Evolutionary conservation across 345 rosid species (phyloP).

Genomic region (Eutrema yunnanense): DNA sequence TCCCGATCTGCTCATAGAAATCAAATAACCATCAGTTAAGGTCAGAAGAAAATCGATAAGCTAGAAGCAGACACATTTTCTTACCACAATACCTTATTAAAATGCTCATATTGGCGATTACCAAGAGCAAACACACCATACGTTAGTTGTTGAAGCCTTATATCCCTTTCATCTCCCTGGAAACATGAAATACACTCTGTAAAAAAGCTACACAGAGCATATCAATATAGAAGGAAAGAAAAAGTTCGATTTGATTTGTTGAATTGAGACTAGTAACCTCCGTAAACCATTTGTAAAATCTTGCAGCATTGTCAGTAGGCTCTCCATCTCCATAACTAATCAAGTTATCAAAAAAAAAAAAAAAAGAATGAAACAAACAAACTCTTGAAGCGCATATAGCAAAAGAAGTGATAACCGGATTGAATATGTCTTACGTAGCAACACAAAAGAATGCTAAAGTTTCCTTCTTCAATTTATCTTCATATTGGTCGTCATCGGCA

Average conservation of each 20-base stretch:
- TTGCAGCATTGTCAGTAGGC: slow-evolving; percentile 97
- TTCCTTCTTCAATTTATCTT: slow-evolving; percentile 64
- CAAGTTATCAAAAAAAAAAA: background rate
- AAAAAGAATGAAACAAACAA: background rate
- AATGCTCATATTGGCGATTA: slow-evolving; percentile 93
- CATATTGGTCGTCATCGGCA: slow-evolving; percentile 64
- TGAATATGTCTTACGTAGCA: slow-evolving; percentile 54
- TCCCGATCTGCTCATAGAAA: slow-evolving; percentile 44
- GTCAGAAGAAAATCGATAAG: slow-evolving; percentile 4
- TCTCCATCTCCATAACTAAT: slow-evolving; percentile 96
- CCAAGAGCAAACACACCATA: slow-evolving; percentile 88
- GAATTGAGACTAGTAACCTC: slow-evolving; percentile 46
- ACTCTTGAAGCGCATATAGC: background rate
- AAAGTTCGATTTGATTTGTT: background rate
- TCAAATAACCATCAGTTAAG: background rate
- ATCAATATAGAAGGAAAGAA: background rate
- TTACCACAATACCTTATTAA: slow-evolving; percentile 61
- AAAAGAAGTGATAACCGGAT: background rate
- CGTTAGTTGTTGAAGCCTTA: slow-evolving; percentile 56
- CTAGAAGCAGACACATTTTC: background rate
- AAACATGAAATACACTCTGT: background rate
- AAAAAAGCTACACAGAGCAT: background rate
- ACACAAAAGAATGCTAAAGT: slow-evolving; percentile 50
- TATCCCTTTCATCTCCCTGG: slow-evolving; percentile 56
- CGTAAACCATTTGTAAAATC: slow-evolving; percentile 89